phyloP scores from a whole-genome alignment of 164 flowering plant genomes.

The Santalum album region DNA sequence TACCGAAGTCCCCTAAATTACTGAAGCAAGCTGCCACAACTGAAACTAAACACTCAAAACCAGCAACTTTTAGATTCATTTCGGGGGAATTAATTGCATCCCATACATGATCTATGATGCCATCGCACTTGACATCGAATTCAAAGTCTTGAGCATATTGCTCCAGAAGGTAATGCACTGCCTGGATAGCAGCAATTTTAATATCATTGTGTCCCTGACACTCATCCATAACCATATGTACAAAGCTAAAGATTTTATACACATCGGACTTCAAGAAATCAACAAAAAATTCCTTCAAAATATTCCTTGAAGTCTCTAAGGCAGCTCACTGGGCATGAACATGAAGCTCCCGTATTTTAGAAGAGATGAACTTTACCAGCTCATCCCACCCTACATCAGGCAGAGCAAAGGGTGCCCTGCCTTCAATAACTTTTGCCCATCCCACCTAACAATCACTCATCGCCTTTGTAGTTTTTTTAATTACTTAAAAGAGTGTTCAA shows the following conservation, averaged over 20 bases:
- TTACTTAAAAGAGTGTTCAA: too few species aligned
- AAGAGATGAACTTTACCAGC: conserved; percentile 33
- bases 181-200: conserved; percentile 49
- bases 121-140: conserved; percentile 52
- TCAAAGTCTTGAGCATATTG: conserved; percentile 47
- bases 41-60: conserved; percentile 58
- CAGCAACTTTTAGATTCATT: conserved; percentile 47
- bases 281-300: conserved; percentile 54
- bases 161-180: conserved; percentile 40
- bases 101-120: conserved; percentile 57
- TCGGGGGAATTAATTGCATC: conserved; percentile 50
- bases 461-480: too few species aligned
- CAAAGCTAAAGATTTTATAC: conserved; percentile 50
- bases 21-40: conserved; percentile 48
- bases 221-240: conserved; percentile 49
- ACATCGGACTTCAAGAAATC: conserved; percentile 47
- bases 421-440: conserved; percentile 53
- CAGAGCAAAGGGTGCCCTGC: conserved; percentile 49
- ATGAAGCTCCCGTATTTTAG: conserved; percentile 38
- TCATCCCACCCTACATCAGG: conserved; percentile 61
- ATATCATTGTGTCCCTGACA: conserved; percentile 40
- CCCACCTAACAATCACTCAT: too few species aligned
- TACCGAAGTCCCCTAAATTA: conserved; percentile 38
- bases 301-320: conserved; percentile 47
- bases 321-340: conserved; percentile 45